phyloP scores from a whole-genome alignment of 148 eudicot genomes.

The Cornus controversa region DNA sequence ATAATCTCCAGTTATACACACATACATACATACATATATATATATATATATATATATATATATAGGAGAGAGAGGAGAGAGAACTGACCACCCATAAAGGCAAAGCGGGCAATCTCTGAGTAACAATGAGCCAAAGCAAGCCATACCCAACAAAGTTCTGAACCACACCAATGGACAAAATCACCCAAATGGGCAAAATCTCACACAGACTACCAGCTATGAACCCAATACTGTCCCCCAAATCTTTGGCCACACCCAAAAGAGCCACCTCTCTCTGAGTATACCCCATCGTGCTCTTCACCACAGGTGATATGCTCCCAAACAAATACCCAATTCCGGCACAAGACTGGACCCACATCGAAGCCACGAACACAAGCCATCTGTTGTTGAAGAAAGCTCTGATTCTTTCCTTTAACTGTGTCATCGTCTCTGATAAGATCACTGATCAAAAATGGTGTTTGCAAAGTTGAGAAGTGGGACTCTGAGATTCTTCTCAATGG shows the following conservation, averaged over 20 bases:
- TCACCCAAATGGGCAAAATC: constrained; percentile 50
- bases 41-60: not conserved
- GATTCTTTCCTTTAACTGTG: constrained; percentile 18
- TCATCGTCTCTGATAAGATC: constrained; percentile 1
- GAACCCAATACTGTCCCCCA: constrained; percentile 59
- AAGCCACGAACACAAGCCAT: constrained; percentile 72
- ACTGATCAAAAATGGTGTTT: not conserved
- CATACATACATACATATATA: constrained; percentile 5
- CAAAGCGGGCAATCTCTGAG: constrained; percentile 35
- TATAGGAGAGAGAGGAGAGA: constrained; percentile 12
- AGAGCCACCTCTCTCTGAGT: constrained; percentile 53
- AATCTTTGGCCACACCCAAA: constrained; percentile 62
- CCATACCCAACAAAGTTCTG: constrained; percentile 62
- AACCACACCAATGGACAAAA: constrained; percentile 45
- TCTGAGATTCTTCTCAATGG: not conserved
- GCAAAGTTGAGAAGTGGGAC: not conserved
- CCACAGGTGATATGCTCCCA: constrained; percentile 61
- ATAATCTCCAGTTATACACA: not conserved
- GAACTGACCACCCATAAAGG: constrained; percentile 66
- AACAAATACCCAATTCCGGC: constrained; percentile 66
- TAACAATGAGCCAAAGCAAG: constrained; percentile 55
- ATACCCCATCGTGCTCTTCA: constrained; percentile 49
- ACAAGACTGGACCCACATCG: constrained; percentile 67
- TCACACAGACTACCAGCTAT: constrained; percentile 51
- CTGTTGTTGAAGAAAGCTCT: constrained; percentile 45